Percentiles rank a stretch among this genome's conserved stretches.
These are phyloP conservation scores for Aspergillus conjunctus DNA, from an alignment of 495 filamentous ascomycete species.

Conservation along the genomic window DNA sequence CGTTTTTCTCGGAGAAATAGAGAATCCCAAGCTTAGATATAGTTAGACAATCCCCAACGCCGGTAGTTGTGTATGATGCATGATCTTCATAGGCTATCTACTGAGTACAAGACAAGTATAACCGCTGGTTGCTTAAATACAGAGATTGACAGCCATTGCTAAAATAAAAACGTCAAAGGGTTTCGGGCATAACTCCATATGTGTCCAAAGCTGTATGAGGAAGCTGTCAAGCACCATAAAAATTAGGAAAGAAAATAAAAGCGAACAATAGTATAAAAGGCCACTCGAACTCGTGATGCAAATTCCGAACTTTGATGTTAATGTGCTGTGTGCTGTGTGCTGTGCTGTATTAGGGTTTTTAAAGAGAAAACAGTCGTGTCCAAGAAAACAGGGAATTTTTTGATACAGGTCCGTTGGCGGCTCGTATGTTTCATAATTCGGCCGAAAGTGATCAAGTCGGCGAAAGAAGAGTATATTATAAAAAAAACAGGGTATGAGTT, in stretches of 20 bases:
- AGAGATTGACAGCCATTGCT: constrained; percentile 5
- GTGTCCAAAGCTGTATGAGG: constrained; percentile 18
- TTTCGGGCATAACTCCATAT: constrained; percentile 23
- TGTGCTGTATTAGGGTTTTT: background rate
- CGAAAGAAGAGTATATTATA: constrained; percentile 10
- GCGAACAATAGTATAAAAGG: constrained; percentile 9
- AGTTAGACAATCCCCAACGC: background rate
- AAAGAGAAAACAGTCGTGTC: background rate
- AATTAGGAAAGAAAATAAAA: constrained; percentile 2
- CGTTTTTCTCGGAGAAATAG: background rate
- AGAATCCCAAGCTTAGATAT: background rate
- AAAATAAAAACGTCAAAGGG: constrained; percentile 6
- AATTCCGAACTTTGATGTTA: constrained; percentile 18
- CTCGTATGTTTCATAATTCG: constrained; percentile 11
- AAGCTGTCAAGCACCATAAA: constrained; percentile 10
- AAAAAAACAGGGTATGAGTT: constrained; percentile 10
- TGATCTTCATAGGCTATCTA: constrained; percentile 16
- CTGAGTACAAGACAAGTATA: constrained; percentile 10
- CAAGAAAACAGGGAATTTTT: constrained; percentile 4
- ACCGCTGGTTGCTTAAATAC: constrained; percentile 15
- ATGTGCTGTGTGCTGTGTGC: background rate
- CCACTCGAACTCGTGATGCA: constrained; percentile 8
- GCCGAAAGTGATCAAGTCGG: background rate
- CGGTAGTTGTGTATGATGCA: constrained; percentile 13
- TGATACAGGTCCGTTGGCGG: background rate